Percentiles rank a stretch among this genome's conserved stretches.
phyloP scores from a whole-genome alignment of 1,284 basidiomycete genomes.

The Peniophora sp. region DNA sequence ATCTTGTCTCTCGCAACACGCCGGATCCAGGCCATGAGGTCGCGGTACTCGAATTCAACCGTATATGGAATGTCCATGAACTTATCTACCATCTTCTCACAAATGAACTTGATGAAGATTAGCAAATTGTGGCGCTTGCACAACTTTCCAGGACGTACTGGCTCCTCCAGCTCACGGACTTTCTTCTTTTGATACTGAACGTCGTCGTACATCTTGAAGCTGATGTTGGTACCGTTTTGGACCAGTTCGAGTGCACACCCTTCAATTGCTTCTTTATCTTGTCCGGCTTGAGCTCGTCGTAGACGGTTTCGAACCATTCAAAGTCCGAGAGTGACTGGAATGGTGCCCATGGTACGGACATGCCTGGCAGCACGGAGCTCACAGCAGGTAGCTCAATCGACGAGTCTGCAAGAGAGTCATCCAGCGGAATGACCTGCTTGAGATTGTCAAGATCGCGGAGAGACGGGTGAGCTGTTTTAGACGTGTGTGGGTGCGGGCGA shows the following conservation, averaged over 20 bases:
- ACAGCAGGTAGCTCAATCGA: background rate
- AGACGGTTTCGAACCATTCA: constrained; percentile 17
- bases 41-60: constrained; percentile 18
- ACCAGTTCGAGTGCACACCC: constrained; percentile 9
- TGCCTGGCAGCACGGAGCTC: background rate
- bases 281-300: constrained; percentile 11
- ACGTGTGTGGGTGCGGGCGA: background rate
- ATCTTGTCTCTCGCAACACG: constrained; percentile 15
- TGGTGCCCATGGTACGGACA: constrained; percentile 16
- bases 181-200: constrained; percentile 1
- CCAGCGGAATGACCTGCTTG: background rate
- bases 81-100: background rate
- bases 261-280: constrained; percentile 13
- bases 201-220: background rate
- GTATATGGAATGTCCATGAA: constrained; percentile 13
- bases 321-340: constrained; percentile 18
- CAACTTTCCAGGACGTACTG: background rate
- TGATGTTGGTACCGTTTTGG: background rate
- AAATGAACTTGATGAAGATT: background rate
- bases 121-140: background rate
- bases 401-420: background rate
- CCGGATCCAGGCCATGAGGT: constrained; percentile 20
- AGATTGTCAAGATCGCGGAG: background rate
- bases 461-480: background rate
- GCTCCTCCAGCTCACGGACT: constrained; percentile 8